Evolutionary conservation across 2,329 filamentous ascomycete genomes (phyloP).

Genomic region (Aspergillus terreus): DNA sequence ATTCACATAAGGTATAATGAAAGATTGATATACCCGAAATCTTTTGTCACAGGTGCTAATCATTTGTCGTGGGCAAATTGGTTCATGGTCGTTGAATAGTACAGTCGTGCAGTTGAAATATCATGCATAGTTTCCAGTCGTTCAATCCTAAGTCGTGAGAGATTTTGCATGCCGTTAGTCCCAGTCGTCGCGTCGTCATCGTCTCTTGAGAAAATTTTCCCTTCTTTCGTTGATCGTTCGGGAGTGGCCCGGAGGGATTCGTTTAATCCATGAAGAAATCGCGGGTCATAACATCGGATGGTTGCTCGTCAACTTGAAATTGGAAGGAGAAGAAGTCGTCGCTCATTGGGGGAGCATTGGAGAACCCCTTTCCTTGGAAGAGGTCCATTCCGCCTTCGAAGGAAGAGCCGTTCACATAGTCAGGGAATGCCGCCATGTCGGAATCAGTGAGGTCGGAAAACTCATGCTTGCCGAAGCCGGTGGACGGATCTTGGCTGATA

Average conservation of each 20-base stretch:
- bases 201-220: constrained; percentile 3
- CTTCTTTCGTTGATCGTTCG: constrained; percentile 1
- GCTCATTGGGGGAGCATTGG: constrained; percentile 20
- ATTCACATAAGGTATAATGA: constrained; percentile 5
- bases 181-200: constrained; percentile 17
- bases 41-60: constrained; percentile 12
- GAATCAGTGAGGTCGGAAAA: constrained; percentile 27
- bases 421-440: constrained; percentile 31
- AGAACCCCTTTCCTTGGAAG: constrained; percentile 30
- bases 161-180: constrained; percentile 12
- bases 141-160: constrained; percentile 18
- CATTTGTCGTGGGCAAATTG: constrained; percentile 8
- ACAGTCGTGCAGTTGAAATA: constrained; percentile 15
- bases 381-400: constrained; percentile 33
- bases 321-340: constrained; percentile 37
- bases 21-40: constrained; percentile 11
- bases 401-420: constrained; percentile 29
- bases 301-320: constrained; percentile 33
- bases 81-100: constrained; percentile 15
- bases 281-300: constrained; percentile 20
- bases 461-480: constrained; percentile 26
- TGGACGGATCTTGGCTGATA: constrained; percentile 32
- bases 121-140: constrained; percentile 17
- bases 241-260: background rate
- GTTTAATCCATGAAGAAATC: constrained; percentile 23